Evolutionary conservation across 2,329 filamentous ascomycete species (phyloP).

Genomic region (Catunica adiposa): DNA sequence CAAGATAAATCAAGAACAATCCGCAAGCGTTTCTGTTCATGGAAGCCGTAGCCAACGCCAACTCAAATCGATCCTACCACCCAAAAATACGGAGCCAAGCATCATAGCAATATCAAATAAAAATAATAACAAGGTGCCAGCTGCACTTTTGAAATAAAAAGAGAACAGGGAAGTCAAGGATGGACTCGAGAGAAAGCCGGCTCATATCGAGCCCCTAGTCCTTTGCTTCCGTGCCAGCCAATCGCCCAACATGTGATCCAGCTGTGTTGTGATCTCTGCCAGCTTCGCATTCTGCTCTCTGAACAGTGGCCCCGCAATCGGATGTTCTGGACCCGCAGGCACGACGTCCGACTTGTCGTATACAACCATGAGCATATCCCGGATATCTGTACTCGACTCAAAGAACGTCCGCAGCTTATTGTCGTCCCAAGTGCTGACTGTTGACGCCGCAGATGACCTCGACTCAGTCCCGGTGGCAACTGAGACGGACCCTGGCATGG

Average conservation of each 20-base stretch:
- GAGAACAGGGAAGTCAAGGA: slow-evolving; percentile 1
- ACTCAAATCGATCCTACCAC: no score
- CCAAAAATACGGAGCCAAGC: background rate
- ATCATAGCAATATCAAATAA: background rate
- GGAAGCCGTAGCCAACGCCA: slow-evolving; percentile 1
- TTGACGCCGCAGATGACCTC: slow-evolving; percentile 21
- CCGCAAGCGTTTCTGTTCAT: slow-evolving; percentile 11
- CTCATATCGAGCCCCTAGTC: slow-evolving; percentile 30
- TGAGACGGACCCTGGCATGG: slow-evolving; percentile 27
- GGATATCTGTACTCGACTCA: slow-evolving; percentile 63
- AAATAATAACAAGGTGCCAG: background rate
- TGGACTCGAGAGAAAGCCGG: background rate
- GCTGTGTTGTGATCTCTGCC: slow-evolving; percentile 71
- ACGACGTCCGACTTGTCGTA: slow-evolving; percentile 78
- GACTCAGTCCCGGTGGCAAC: slow-evolving; percentile 6
- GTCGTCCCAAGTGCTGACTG: slow-evolving; percentile 64
- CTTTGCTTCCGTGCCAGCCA: slow-evolving; percentile 61
- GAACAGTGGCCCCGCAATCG: slow-evolving; percentile 64
- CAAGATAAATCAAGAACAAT: slow-evolving; percentile 1
- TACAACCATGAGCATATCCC: slow-evolving; percentile 78
- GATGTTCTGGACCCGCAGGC: slow-evolving; percentile 69
- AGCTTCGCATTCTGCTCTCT: slow-evolving; percentile 73
- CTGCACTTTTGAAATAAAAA: slow-evolving; percentile 6
- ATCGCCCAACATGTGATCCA: slow-evolving; percentile 73
- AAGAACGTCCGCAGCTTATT: slow-evolving; percentile 73